Percentiles rank a stretch among this genome's conserved stretches.
Conservation (phyloP, 768 basidiomycete species). For the Tephrocybe rancida region DNA sequence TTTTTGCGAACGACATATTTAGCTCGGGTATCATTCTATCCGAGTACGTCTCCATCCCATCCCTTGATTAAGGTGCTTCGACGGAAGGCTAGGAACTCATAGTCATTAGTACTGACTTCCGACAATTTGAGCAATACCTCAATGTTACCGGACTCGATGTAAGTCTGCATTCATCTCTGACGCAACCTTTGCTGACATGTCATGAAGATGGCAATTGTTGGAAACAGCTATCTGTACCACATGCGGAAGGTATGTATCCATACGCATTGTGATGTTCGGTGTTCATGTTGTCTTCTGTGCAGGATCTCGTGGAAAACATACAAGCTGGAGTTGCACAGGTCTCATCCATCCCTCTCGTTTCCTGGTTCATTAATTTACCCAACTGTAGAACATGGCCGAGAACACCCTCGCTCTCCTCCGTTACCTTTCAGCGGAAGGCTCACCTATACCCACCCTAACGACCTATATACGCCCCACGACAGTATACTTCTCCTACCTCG, state of each 20-base stretch:
- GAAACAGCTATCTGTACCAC: slow-evolving; percentile 93
- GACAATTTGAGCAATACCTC: slow-evolving; percentile 89
- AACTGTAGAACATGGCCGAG: slow-evolving; percentile 83
- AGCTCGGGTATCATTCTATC: slow-evolving; percentile 88
- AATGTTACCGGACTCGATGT: slow-evolving; percentile 92
- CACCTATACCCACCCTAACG: slow-evolving; percentile 68
- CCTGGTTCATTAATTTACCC: slow-evolving; percentile 1
- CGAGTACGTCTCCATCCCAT: slow-evolving; percentile 56
- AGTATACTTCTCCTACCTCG: slow-evolving; percentile 78
- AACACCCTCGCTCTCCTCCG: slow-evolving; percentile 81
- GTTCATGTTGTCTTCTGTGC: background rate
- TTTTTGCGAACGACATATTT: slow-evolving; percentile 92
- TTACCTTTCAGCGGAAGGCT: slow-evolving; percentile 69
- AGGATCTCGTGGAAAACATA: slow-evolving; percentile 86
- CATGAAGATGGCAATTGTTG: slow-evolving; percentile 84
- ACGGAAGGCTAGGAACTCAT: slow-evolving; percentile 5
- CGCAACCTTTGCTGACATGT: background rate
- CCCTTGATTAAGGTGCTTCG: slow-evolving; percentile 1
- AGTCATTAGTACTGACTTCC: slow-evolving; percentile 81
- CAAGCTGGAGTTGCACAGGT: slow-evolving; percentile 77
- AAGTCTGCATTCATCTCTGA: slow-evolving; percentile 25
- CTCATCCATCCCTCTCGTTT: slow-evolving; percentile 4
- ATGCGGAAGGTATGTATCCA: slow-evolving; percentile 73
- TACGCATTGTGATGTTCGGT: background rate
- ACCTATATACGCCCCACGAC: slow-evolving; percentile 57